Percentiles rank a stretch among this genome's conserved stretches.
phyloP scores from a whole-genome alignment of 768 basidiomycete species.

The Lanmaoa rubissima region DNA sequence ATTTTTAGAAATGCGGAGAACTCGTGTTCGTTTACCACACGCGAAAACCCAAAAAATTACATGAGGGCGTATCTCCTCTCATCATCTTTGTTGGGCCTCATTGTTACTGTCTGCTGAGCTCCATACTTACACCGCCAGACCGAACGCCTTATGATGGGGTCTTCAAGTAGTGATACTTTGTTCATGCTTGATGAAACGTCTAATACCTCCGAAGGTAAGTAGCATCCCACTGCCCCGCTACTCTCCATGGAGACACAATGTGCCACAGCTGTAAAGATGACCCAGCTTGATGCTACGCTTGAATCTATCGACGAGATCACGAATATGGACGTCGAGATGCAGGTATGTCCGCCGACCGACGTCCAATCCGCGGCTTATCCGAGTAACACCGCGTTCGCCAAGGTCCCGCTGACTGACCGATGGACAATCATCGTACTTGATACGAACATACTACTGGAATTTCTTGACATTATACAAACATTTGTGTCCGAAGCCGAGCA shows the following conservation, averaged over 20 bases:
- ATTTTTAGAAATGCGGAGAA: background rate
- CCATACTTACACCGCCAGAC: background rate
- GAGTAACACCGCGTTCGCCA: background rate
- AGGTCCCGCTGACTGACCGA: conserved; percentile 45
- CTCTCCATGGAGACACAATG: background rate
- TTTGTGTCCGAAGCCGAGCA: conserved; percentile 64
- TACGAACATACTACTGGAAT: conserved; percentile 74
- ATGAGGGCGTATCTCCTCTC: too few relatives aligned
- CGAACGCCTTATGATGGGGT: conserved; percentile 1
- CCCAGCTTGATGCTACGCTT: conserved; percentile 40
- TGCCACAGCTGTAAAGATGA: conserved; percentile 8
- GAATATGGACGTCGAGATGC: conserved; percentile 73
- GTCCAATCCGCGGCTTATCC: background rate
- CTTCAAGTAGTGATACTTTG: background rate
- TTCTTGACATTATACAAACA: conserved; percentile 59
- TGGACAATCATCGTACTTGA: conserved; percentile 62
- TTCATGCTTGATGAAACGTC: background rate
- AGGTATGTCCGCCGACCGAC: conserved; percentile 40
- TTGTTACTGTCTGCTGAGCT: background rate
- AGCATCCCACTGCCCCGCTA: background rate
- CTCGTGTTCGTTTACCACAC: background rate
- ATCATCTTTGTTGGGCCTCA: background rate
- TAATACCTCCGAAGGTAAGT: conserved; percentile 11
- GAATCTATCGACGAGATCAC: conserved; percentile 52
- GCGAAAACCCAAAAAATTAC: too few relatives aligned